Evolutionary conservation across 1,139 yeast species (phyloP), one percentile per base, ranked within the genome.

Genomic region (Lodderomyces metapsilosis): DNA sequence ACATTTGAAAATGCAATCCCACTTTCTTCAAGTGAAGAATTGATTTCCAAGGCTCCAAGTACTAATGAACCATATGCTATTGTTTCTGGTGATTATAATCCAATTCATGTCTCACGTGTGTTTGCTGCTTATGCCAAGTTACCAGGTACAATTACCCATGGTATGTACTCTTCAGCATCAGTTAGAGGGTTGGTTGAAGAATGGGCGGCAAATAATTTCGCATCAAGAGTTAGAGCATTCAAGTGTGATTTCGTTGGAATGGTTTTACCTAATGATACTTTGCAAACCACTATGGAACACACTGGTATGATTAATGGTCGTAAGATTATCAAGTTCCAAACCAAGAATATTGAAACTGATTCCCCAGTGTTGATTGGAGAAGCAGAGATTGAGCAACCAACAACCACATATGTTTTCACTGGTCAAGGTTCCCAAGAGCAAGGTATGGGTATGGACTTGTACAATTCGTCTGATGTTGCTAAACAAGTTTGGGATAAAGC

Each of bases 381-480:
- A 71, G 99, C 98, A 43, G 98, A 92, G 73, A 91, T 94, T 59
- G 98, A 92, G 57, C 98, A 92, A 71, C 98, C 99, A 39, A 85
- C 84, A 45, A 88, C 98, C 38, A 85, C 98, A 15, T 92, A 87
- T 63, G 96, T 92, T 46, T 92, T 94, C 73, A 92, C 99, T 53
- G 99, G 98, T 64, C 99, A 92, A 77, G 99, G 99, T 64, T 91
- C 98, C 46, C 98, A 92, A 72, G 98, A 94, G 68, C 98, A 94
- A 75, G 98, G 98, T 63, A 92, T 92, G 99, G 98, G 99, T 75
- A 92, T 92, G 99, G 98, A 94, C 68, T 78, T 92, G 62, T 92
- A 92, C 68, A 84, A 82, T 51, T 78, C 88, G 39, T 87, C 96
- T 42, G 88, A 80, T 34, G 97, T 94, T 63, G 98, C 99, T 45